Base-by-base conservation (phyloP, 495 filamentous ascomycete genomes). In the Penicillium paxilli region DNA sequence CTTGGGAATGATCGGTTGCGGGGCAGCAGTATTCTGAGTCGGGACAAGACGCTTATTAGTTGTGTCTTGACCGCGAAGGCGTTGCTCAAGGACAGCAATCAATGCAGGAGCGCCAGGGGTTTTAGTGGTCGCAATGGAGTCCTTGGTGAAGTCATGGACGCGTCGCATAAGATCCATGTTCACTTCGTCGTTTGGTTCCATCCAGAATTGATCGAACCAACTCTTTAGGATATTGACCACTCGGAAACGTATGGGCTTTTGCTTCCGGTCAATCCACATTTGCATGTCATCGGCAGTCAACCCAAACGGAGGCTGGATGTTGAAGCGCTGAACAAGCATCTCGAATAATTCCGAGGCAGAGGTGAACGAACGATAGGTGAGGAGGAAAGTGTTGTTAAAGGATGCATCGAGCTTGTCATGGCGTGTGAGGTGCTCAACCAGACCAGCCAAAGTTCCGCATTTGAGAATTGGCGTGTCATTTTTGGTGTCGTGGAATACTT, bases 191-290 rank as follows among this genome's bases (percentile, higher is more conserved):
- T 85, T 83, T 20, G 89, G 86, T 67, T 98, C 94, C 94, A 98
- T 96, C 94, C 94, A 98, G 68, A 92, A 97, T 53, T 86, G 90
- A 63, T 98, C 93, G 60, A 98, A 91, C 94, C 94, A 98, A 68
- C 84, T 96, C 78, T 97, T 98, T 57, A 98, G 74, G 51, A 97
- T 96, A 66, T 97, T 98, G 60, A 98, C 91, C 8, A 98, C 90
- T 40, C 94, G 83, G 79, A 98, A 92, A 37, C 95, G 83, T 57
- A 98, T 97, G 5, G 89, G 86, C 62, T 92, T 96, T 70, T 97
- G 95, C 74, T 98, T 98, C 63, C 86, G 84, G 65, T 96, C 91
- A 19, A 87, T 81, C 94, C 94, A 98, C 57, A 83, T 77, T 46
- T 94, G 90, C 66, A 88, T 90, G 58, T 98, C 91, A 38, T 81